Base-by-base conservation (phyloP, 2,329 filamentous ascomycete genomes). In the Neopestalotiopsis sp. region DNA sequence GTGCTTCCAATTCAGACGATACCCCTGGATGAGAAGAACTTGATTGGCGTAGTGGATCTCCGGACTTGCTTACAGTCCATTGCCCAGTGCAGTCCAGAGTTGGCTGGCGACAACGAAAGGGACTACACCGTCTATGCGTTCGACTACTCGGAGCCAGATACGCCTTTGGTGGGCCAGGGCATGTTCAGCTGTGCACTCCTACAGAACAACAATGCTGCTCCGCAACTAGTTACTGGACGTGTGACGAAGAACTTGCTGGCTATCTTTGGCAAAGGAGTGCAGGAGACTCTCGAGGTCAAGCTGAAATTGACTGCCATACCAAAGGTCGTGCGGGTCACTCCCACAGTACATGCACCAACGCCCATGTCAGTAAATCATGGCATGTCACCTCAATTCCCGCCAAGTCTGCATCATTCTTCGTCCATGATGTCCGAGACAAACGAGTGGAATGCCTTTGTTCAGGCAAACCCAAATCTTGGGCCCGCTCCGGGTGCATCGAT, bases 111-210 rank as follows among this genome's bases (percentile, higher is more conserved):
- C 78, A 91, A 70, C 86, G 92, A 82, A 83, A 83, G 89, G 80
- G 95, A 99, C 82, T 99, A 96, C 82, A 96, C 94, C n/a, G 91
- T 99, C 68, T 99, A 99, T 81, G 94, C 95, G 38, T 94, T 94
- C 83, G 96, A 99, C 80, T 98, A 95, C 80, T 98, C 96, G 13
- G 96, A 99, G 81, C 93, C 93, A 72, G 95, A 98, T 77, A 94
- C 91, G 20, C 96, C 97, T 66, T 86, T 98, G 68, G 95, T 98
- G 30, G 96, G 96, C 28, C 95, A 99, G 81, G 96, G 97, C 66
- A 94, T 98, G 90, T 85, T 99, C 24, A 98, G 96, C 49, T 92
- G 92, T 88, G 90, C 91, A 28, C 85, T 98, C 60, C 89, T 77
- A 76, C 86, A 67, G 85, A 58, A 63, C 17, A 71, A 69, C 24